These are phyloP conservation scores for Arachnomyces sp. DNA, from an alignment of 2,329 filamentous ascomycete genomes.

Conservation along the genomic window DNA sequence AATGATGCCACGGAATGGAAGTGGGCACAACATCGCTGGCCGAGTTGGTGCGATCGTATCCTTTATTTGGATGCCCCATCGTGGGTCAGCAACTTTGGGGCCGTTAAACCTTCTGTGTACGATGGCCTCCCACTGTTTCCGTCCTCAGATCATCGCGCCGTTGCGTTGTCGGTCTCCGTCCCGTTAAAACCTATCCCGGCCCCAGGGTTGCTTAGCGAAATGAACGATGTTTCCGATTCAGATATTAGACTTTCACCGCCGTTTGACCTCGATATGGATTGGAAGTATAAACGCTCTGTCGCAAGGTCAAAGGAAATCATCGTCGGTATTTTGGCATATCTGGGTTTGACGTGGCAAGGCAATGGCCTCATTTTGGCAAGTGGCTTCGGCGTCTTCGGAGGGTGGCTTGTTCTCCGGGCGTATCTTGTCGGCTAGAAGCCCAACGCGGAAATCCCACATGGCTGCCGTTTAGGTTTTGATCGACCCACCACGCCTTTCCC, in stretches of 20 bases:
- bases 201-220: neutral
- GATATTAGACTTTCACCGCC: slow-evolving; percentile 41
- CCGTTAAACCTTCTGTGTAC: slow-evolving; percentile 55
- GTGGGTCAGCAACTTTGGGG: slow-evolving; percentile 34
- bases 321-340: slow-evolving; percentile 50
- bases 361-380: slow-evolving; percentile 34
- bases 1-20: slow-evolving; percentile 46
- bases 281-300: slow-evolving; percentile 44
- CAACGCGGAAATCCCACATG: neutral
- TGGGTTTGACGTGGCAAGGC: slow-evolving; percentile 42
- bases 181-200: slow-evolving; percentile 44
- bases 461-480: too few relatives aligned
- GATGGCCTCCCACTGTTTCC: slow-evolving; percentile 65
- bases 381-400: slow-evolving; percentile 29
- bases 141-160: slow-evolving; percentile 82
- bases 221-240: slow-evolving; percentile 18
- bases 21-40: slow-evolving; percentile 77
- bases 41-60: slow-evolving; percentile 88
- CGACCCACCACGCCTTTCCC: too few relatives aligned
- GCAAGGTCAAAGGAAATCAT: slow-evolving; percentile 52
- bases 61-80: slow-evolving; percentile 60
- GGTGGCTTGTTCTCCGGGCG: slow-evolving; percentile 35
- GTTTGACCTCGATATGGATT: slow-evolving; percentile 50
- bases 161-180: slow-evolving; percentile 62
- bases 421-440: slow-evolving; percentile 16